A percentile compares a stretch with the other conserved stretches of the same genome.
Evolutionary conservation across 805 yeast genomes (phyloP).

Genomic region (Pichia heedii): DNA sequence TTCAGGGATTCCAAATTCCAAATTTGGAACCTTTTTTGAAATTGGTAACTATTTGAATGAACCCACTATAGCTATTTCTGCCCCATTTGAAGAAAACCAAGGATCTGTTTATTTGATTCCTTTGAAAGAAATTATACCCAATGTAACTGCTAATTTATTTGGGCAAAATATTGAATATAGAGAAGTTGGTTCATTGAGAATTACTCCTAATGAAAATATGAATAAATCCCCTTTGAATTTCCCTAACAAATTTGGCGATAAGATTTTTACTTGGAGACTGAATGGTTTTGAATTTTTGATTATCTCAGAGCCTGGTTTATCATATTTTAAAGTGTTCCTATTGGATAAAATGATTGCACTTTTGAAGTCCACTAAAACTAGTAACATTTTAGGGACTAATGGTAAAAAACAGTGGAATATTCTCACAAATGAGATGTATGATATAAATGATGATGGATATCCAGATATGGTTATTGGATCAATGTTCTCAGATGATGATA

Average conservation of each 20-base stretch:
- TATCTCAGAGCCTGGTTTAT: conserved; percentile 45
- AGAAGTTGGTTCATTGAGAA: not conserved
- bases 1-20: conserved; percentile 22
- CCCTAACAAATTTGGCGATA: conserved; percentile 36
- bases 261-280: conserved; percentile 24
- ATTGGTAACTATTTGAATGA: conserved; percentile 33
- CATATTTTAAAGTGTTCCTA: conserved; percentile 32
- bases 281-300: conserved; percentile 30
- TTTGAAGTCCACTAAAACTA: conserved; percentile 18
- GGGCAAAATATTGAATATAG: no score
- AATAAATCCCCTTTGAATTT: conserved; percentile 6
- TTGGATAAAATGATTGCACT: conserved; percentile 11
- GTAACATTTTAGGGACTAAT: conserved; percentile 26
- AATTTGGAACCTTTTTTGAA: conserved; percentile 40
- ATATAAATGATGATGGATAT: conserved; percentile 30
- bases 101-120: conserved; percentile 42
- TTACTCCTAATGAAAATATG: not conserved
- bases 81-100: conserved; percentile 35
- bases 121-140: conserved; percentile 21
- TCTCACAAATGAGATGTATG: conserved; percentile 21
- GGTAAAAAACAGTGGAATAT: conserved; percentile 40
- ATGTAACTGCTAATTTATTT: not conserved
- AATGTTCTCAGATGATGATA: conserved; percentile 28
- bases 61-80: conserved; percentile 39
- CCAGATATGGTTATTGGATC: conserved; percentile 39